phyloP scores from a whole-genome alignment of 176 grass and related monocot species.

The Luzula sylvatica region DNA sequence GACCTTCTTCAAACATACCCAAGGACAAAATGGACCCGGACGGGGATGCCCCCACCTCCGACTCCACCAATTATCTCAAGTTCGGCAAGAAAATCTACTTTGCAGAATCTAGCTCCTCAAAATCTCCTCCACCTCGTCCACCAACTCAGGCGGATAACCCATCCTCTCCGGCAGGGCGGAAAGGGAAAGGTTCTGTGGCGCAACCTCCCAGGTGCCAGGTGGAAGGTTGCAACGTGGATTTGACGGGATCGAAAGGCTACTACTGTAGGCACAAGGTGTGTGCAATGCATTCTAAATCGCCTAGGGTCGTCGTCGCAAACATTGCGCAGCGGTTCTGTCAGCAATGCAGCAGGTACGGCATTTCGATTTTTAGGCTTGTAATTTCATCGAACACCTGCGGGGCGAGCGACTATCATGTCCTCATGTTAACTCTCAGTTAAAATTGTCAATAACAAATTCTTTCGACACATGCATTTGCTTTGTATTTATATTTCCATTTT shows the following conservation, averaged over 20 bases:
- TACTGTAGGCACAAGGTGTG: slow-evolving; percentile 83
- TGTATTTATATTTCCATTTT: too few species aligned
- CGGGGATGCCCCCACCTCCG: slow-evolving; percentile 23
- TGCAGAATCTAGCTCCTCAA: slow-evolving; percentile 26
- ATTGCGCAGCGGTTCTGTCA: slow-evolving; percentile 78
- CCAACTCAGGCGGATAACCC: neutral
- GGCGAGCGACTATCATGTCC: too few species aligned
- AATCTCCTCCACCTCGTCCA: neutral
- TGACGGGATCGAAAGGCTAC: slow-evolving; percentile 56
- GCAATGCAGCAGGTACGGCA: slow-evolving; percentile 63
- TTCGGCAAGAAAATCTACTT: slow-evolving; percentile 98
- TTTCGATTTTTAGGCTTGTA: neutral
- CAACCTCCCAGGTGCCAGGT: slow-evolving; percentile 57
- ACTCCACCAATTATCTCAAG: slow-evolving; percentile 61
- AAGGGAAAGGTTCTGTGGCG: slow-evolving; percentile 20
- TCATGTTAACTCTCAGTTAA: too few species aligned
- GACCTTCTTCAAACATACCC: neutral
- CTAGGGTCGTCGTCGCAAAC: slow-evolving; percentile 45
- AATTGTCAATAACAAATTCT: too few species aligned
- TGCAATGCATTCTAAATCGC: slow-evolving; percentile 48
- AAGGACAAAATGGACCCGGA: slow-evolving; percentile 44
- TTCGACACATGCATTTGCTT: too few species aligned
- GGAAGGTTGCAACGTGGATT: slow-evolving; percentile 63
- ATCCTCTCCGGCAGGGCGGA: neutral
- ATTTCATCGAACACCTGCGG: too few species aligned